Evolutionary conservation across 2,329 filamentous ascomycete species (phyloP), one percentile per base, ranked within the genome.

Genomic region (Colletotrichum limetticola): DNA sequence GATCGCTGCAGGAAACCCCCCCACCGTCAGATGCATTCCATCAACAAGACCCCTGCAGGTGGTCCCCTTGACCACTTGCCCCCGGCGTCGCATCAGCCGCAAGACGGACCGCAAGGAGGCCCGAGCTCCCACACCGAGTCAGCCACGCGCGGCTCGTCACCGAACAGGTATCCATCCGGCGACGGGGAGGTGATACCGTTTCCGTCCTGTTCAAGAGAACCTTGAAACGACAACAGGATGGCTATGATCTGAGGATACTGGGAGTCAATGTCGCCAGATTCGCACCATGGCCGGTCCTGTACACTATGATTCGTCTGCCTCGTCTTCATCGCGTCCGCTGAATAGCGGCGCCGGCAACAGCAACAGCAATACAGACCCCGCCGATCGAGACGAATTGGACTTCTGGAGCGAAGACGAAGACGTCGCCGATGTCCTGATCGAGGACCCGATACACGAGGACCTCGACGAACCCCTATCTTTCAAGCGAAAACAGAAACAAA

Each of bases 401-500:
- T 79, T 86, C 52, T 80, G 80, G 74, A 78, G 79, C 66, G 78
- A 80, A 74, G 84, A 87, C 76, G 83, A 87, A 74, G 74, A 80
- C 74, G 75, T 78, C 53, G 77, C 77, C 65, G 79, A 81, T 64
- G 75, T 90, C 46, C 83, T 92, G 66, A 84, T 83, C 56, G 85
- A 90, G 60, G 90, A 92, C 79, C 89, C 91, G 24, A 82, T 92
- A 71, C 83, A 85, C 67, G 82, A 85, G 63, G 83, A 85, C 56
- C 78, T 89, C 42, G 82, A 83, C 67, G 85, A 89, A 60, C 85
- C 87, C 32, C 83, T 93, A 66, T 93, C 92, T 42, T 95, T 94
- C 84, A 94, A 94, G 85, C 91, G 93, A 78, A 92, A 90, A 75
- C 88, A 90, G 76, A 92, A 87, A 72, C 83, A 85, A 56, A 83